Conservation (phyloP, 2,329 filamentous ascomycete genomes). For the Penicillium verrucosum region DNA sequence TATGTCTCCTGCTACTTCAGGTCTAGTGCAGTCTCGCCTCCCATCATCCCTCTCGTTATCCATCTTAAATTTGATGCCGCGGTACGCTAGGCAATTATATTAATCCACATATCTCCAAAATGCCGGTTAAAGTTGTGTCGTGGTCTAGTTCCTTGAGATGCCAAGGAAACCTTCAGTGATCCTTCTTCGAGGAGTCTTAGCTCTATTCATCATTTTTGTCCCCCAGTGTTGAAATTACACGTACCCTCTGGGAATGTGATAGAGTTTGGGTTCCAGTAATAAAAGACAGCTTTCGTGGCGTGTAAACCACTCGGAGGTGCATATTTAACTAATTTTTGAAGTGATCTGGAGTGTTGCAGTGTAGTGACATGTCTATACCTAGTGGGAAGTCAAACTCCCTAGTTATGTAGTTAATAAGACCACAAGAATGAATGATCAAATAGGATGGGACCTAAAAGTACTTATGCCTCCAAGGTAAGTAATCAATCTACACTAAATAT, state of each 20-base stretch:
- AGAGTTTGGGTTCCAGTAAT: too few species aligned
- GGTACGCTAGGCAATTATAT: background rate
- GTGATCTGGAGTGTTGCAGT: too few species aligned
- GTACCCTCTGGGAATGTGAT: background rate
- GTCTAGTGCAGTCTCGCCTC: background rate
- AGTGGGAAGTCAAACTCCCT: too few species aligned
- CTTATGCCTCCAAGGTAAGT: too few species aligned
- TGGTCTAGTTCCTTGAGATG: background rate
- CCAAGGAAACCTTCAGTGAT: background rate
- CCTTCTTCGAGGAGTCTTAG: background rate
- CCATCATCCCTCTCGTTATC: background rate
- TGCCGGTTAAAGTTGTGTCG: background rate
- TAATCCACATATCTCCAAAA: background rate
- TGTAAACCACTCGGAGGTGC: too few species aligned
- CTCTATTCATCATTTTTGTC: background rate
- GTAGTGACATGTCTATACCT: too few species aligned
- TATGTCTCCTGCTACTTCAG: background rate
- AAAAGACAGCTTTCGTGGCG: too few species aligned
- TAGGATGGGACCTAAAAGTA: too few species aligned
- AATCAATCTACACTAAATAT: too few species aligned
- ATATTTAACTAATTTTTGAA: too few species aligned
- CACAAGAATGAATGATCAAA: too few species aligned
- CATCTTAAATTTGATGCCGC: background rate
- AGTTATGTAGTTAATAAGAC: too few species aligned
- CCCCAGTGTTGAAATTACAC: background rate